phyloP scores from a whole-genome alignment of 2,329 filamentous ascomycete genomes.

The Cladosporium cucumerinum region DNA sequence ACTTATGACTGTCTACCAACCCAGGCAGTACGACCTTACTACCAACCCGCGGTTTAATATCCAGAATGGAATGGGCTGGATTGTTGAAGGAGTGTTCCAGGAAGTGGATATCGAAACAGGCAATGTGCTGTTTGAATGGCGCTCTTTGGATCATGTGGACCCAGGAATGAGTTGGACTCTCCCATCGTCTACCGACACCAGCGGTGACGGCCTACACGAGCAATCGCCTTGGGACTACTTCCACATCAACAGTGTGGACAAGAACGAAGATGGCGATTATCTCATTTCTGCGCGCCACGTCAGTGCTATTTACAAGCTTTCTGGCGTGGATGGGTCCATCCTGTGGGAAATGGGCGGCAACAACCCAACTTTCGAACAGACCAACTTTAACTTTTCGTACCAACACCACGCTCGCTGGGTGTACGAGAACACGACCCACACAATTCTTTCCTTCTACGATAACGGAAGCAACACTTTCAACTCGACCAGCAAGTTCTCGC shows the following conservation, averaged over 20 bases:
- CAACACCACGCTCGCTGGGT: slow-evolving; percentile 54
- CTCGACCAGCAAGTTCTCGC: slow-evolving; percentile 36
- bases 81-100: slow-evolving; percentile 53
- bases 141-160: slow-evolving; percentile 54
- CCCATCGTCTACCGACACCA: slow-evolving; percentile 41
- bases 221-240: slow-evolving; percentile 54
- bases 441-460: slow-evolving; percentile 53
- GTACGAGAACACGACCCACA: slow-evolving; percentile 45
- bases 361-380: slow-evolving; percentile 45
- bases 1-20: slow-evolving; percentile 39
- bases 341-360: slow-evolving; percentile 52
- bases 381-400: slow-evolving; percentile 49
- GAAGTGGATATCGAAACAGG: slow-evolving; percentile 56
- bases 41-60: slow-evolving; percentile 36
- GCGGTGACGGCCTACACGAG: slow-evolving; percentile 47
- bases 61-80: slow-evolving; percentile 47
- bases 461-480: slow-evolving; percentile 52
- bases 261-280: slow-evolving; percentile 49
- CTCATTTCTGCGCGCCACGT: slow-evolving; percentile 48
- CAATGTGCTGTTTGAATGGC: slow-evolving; percentile 58
- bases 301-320: slow-evolving; percentile 48
- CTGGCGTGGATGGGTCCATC: slow-evolving; percentile 45
- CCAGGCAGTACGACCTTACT: slow-evolving; percentile 46
- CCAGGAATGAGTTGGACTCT: slow-evolving; percentile 48
- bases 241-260: slow-evolving; percentile 54